Evolutionary conservation across 176 grass and related monocot genomes (phyloP).

Genomic region (Carex cristatella): DNA sequence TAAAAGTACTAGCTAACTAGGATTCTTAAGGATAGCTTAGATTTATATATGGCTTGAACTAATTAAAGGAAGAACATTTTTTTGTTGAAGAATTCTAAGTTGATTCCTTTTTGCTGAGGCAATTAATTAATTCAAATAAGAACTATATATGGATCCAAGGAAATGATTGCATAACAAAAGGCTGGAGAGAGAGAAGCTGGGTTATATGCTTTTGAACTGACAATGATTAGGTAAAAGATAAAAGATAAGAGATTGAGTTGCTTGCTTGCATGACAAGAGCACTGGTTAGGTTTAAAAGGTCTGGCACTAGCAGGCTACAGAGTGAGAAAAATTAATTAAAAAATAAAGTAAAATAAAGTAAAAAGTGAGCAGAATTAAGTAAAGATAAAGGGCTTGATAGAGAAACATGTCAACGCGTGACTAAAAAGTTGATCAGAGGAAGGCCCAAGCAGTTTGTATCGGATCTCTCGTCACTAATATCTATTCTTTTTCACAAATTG

Average conservation of each 20-base stretch:
- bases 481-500: constrained; percentile 34
- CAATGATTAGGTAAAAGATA: constrained; percentile 21
- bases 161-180: constrained; percentile 18
- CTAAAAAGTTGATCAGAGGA: constrained; percentile 47
- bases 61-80: neutral
- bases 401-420: constrained; percentile 68
- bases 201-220: constrained; percentile 3
- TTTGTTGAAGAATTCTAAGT: neutral
- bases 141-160: constrained; percentile 11
- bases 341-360: neutral
- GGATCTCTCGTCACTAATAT: constrained; percentile 27
- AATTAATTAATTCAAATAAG: neutral
- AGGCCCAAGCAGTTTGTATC: constrained; percentile 7
- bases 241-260: constrained; percentile 12
- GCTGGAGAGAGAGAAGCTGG: constrained; percentile 20
- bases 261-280: constrained; percentile 14
- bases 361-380: constrained; percentile 18
- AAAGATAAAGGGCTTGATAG: constrained; percentile 28
- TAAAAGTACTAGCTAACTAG: neutral
- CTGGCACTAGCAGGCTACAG: neutral
- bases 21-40: neutral
- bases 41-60: neutral
- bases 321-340: neutral
- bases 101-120: neutral
- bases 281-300: constrained; percentile 14